Conservation (phyloP, 2,329 filamentous ascomycete species). For the Lasiodiplodia citricola region DNA sequence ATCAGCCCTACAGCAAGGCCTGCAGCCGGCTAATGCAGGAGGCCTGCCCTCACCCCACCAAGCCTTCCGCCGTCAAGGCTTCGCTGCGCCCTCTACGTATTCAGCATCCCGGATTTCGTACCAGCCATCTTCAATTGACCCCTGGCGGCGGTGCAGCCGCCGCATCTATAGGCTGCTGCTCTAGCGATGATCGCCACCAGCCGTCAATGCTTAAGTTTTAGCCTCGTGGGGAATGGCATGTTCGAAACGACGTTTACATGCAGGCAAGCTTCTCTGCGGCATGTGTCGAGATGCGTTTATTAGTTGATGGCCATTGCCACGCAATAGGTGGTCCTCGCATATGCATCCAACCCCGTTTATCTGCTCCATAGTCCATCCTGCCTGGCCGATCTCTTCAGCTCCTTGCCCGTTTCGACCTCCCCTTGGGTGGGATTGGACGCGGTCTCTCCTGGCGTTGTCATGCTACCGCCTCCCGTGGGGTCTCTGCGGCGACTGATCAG, state of each 20-base stretch:
- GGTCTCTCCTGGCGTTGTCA: not conserved
- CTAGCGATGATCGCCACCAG: not conserved
- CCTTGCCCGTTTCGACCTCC: not conserved
- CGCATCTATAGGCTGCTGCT: not conserved
- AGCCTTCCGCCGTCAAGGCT: not conserved
- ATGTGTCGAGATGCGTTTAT: not conserved
- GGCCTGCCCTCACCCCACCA: not conserved
- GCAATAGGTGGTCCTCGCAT: not conserved
- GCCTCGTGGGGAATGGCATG: not conserved
- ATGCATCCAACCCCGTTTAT: not conserved
- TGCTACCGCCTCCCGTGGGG: not conserved
- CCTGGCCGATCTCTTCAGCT: not conserved
- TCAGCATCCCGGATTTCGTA: not conserved
- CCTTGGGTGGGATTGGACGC: not conserved
- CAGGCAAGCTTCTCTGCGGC: not conserved
- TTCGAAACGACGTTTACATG: not conserved
- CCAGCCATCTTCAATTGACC: not conserved
- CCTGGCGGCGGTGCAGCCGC: not conserved
- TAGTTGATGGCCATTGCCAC: not conserved
- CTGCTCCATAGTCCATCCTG: not conserved
- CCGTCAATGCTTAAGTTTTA: not conserved
- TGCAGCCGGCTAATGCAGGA: not conserved
- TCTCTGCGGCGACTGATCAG: not conserved
- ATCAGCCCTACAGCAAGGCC: conserved; percentile 11
- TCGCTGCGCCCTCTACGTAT: too few relatives aligned